These are phyloP conservation scores for Globisporangium canariense DNA, from an alignment of 352 stramenopile species.

Conservation along the genomic window DNA sequence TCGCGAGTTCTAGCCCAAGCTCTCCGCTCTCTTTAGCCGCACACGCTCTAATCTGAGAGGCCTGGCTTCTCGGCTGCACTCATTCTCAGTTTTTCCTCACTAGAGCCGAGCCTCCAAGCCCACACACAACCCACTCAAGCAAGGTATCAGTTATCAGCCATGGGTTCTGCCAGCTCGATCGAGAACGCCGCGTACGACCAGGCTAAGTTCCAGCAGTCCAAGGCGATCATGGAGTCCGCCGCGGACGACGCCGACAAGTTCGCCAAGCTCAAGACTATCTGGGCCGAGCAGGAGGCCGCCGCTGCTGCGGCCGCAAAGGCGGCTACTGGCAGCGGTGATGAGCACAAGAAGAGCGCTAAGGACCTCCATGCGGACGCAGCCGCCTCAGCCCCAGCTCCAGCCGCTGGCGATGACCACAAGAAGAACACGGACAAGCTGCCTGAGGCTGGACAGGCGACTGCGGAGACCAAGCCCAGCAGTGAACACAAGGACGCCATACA, in stretches of 20 bases:
- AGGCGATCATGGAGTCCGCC: constrained; percentile 58
- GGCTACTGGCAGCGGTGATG: constrained; percentile 8
- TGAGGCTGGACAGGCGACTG: neutral
- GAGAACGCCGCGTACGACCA: constrained; percentile 57
- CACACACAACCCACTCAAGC: neutral
- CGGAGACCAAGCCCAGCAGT: neutral
- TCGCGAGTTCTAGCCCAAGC: too few species aligned
- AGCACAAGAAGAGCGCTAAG: constrained; percentile 36
- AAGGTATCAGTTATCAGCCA: constrained; percentile 12
- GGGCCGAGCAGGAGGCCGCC: constrained; percentile 25
- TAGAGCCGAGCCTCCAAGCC: neutral
- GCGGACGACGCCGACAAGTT: constrained; percentile 69
- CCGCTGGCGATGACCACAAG: neutral
- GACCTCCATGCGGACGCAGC: constrained; percentile 18
- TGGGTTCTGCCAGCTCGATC: constrained; percentile 53
- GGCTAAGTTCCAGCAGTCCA: constrained; percentile 66
- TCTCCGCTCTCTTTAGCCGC: too few species aligned
- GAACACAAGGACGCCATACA: neutral
- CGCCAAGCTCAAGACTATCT: constrained; percentile 64
- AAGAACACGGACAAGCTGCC: constrained; percentile 3
- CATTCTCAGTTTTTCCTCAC: constrained; percentile 8
- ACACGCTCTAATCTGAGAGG: neutral
- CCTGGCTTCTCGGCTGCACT: neutral
- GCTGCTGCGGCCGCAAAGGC: constrained; percentile 9
- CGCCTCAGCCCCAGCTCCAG: constrained; percentile 4